Evolutionary conservation across 2,329 filamentous ascomycete species (phyloP).

Genomic region (Cladophialophora exuberans): DNA sequence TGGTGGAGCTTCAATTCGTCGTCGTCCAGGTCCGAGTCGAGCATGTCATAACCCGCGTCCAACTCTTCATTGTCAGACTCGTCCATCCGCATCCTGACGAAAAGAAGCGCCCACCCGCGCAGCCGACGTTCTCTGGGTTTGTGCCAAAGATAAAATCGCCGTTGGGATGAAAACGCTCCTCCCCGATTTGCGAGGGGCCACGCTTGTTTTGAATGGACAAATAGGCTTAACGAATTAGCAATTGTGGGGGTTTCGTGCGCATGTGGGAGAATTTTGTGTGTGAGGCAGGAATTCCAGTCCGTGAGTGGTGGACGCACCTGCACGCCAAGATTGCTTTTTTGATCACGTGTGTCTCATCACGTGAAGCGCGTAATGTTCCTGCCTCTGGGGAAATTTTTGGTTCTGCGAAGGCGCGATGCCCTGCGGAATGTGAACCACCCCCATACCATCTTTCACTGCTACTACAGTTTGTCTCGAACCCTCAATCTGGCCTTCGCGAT

Average conservation of each 20-base stretch:
- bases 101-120: constrained; percentile 8
- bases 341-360: no score
- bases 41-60: constrained; percentile 29
- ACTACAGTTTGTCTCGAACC: no score
- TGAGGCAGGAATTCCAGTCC: not conserved
- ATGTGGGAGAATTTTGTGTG: not conserved
- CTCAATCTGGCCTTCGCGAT: no score
- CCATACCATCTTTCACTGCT: not conserved
- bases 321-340: not conserved
- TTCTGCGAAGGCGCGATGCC: not conserved
- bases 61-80: constrained; percentile 30
- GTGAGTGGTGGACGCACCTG: not conserved
- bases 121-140: no score
- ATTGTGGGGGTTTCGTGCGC: constrained; percentile 18
- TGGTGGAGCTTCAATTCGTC: constrained; percentile 17
- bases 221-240: constrained; percentile 9
- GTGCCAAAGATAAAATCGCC: constrained; percentile 1
- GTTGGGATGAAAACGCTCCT: constrained; percentile 19
- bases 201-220: no score
- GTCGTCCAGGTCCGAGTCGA: constrained; percentile 25
- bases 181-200: no score
- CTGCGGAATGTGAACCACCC: not conserved
- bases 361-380: not conserved
- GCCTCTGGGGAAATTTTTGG: not conserved
- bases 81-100: constrained; percentile 26